Percentiles rank a stretch among this genome's conserved stretches.
Evolutionary conservation across 2,329 filamentous ascomycete genomes (phyloP).

Genomic region (Zarea fungicola): DNA sequence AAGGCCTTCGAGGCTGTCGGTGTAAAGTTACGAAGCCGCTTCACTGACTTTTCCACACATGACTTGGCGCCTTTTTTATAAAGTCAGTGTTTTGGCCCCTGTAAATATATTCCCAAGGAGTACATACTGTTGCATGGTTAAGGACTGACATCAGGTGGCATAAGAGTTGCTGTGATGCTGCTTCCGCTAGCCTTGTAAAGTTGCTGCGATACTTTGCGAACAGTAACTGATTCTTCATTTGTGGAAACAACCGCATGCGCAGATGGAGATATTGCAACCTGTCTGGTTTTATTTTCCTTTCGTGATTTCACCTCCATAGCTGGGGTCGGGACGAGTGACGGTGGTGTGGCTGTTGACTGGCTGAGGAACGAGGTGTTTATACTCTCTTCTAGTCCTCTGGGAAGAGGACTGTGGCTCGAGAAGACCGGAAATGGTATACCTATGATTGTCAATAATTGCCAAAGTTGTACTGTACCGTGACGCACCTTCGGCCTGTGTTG

Average conservation of each 20-base stretch:
- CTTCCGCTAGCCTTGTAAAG: constrained; percentile 25
- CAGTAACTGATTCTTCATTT: constrained; percentile 25
- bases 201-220: constrained; percentile 37
- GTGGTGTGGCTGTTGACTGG: constrained; percentile 37
- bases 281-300: constrained; percentile 33
- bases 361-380: constrained; percentile 45
- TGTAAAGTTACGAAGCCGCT: constrained; percentile 43
- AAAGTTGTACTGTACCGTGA: neutral
- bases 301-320: constrained; percentile 37
- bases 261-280: neutral
- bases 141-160: constrained; percentile 16
- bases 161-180: constrained; percentile 16
- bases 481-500: constrained; percentile 2
- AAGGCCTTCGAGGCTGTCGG: constrained; percentile 40
- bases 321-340: constrained; percentile 26
- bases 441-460: neutral
- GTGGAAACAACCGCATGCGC: constrained; percentile 14
- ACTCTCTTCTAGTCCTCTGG: constrained; percentile 35
- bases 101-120: too few relatives aligned
- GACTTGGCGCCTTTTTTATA: too few relatives aligned
- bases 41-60: constrained; percentile 33
- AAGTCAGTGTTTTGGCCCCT: too few relatives aligned
- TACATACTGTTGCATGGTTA: constrained; percentile 1
- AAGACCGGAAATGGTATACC: neutral
- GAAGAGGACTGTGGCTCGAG: constrained; percentile 10